Percentiles rank a stretch among this genome's conserved stretches.
Evolutionary conservation across 1,284 basidiomycete species (phyloP).

Genomic region (Ustilago loliicola): DNA sequence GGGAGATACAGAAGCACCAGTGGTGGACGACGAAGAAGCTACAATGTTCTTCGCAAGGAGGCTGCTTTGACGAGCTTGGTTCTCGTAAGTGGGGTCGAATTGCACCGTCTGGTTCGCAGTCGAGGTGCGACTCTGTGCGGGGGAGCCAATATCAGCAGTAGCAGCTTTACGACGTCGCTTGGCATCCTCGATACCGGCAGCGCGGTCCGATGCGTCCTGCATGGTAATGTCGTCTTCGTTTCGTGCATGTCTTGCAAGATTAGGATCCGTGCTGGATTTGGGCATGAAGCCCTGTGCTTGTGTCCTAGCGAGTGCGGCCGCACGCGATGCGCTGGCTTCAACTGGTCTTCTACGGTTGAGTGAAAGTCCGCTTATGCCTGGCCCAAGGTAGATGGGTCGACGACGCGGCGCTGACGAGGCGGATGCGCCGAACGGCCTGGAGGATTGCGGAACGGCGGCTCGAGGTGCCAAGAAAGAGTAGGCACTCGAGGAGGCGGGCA

Average conservation of each 20-base stretch:
- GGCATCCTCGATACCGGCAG: conserved; percentile 24
- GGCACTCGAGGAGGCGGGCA: conserved; percentile 37
- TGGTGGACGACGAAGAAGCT: conserved; percentile 7
- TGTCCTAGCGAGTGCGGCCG: conserved; percentile 22
- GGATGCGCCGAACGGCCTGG: conserved; percentile 3
- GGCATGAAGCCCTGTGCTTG: conserved; percentile 20
- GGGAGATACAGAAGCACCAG: conserved; percentile 5
- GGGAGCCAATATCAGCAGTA: background rate
- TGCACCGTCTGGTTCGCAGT: conserved; percentile 23
- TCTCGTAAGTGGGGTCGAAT: conserved; percentile 40
- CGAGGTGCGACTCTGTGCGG: conserved; percentile 2
- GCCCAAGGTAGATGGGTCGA: conserved; percentile 50
- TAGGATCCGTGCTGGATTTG: conserved; percentile 45
- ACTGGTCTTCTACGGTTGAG: conserved; percentile 41
- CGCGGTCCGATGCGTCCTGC: conserved; percentile 26
- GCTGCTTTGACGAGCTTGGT: conserved; percentile 39
- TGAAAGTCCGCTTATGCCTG: conserved; percentile 52
- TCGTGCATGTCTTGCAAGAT: conserved; percentile 21
- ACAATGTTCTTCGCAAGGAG: conserved; percentile 39
- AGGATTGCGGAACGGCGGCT: conserved; percentile 21
- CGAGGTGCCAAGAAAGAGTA: conserved; percentile 51
- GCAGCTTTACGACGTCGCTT: conserved; percentile 45
- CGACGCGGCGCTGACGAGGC: conserved; percentile 21
- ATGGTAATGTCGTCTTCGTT: conserved; percentile 13
- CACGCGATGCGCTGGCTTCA: conserved; percentile 38